phyloP scores from a whole-genome alignment of 768 basidiomycete genomes.

The Mycena sanguinolenta region DNA sequence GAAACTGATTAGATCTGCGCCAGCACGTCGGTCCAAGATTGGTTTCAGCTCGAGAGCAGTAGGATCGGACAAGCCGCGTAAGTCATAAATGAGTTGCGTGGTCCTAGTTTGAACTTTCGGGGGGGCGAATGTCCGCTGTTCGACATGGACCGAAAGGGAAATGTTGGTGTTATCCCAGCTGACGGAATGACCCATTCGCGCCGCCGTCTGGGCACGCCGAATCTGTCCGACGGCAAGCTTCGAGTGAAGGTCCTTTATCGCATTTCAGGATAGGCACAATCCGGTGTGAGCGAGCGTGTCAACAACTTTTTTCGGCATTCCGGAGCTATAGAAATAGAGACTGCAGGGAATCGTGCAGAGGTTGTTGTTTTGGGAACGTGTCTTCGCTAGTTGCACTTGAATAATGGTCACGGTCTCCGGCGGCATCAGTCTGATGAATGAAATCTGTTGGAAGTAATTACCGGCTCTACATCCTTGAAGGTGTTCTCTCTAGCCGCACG shows the following conservation, averaged over 20 bases:
- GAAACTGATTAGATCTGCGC: background rate
- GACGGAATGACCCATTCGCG: too few relatives aligned
- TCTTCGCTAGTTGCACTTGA: background rate
- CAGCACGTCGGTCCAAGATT: background rate
- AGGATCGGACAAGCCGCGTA: background rate
- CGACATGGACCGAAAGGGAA: slow-evolving; percentile 7
- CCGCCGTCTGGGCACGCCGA: background rate
- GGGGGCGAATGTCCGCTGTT: background rate
- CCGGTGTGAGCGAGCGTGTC: background rate
- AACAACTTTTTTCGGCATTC: background rate
- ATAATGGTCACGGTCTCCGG: background rate
- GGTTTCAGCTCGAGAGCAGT: background rate
- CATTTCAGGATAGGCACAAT: background rate
- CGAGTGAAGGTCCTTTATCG: background rate
- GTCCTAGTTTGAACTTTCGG: slow-evolving; percentile 19
- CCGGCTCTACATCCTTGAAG: slow-evolving; percentile 1
- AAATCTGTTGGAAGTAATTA: background rate
- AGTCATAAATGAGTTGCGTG: background rate
- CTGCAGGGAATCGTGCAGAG: too few relatives aligned
- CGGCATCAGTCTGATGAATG: background rate
- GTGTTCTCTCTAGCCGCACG: slow-evolving; percentile 8
- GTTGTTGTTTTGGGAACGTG: background rate
- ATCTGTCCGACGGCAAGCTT: background rate
- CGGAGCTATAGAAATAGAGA: too few relatives aligned
- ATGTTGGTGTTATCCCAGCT: slow-evolving; percentile 8